Percentiles rank a stretch among this genome's conserved stretches.
Conservation (phyloP, 139 green algal genomes). For the Pleodorina starrii region DNA sequence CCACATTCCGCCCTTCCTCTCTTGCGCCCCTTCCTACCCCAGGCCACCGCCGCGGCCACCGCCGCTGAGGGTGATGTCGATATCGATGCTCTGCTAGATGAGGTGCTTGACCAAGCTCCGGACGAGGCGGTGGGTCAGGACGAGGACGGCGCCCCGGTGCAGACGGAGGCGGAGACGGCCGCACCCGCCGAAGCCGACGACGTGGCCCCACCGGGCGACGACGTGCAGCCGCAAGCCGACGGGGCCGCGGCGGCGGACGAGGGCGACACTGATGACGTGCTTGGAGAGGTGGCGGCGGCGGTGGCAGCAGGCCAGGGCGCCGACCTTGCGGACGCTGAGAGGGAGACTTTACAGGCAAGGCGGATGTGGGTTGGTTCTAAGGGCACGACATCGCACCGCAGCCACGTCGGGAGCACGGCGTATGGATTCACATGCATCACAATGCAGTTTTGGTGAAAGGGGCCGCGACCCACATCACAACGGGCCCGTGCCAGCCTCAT, state of each 20-base stretch:
- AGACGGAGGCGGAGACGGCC: background rate
- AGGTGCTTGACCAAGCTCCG: background rate
- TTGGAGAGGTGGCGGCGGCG: background rate
- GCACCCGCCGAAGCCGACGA: background rate
- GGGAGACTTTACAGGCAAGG: too few species aligned
- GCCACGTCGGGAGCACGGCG: too few species aligned
- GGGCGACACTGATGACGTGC: background rate
- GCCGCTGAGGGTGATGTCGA: background rate
- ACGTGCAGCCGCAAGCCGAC: background rate
- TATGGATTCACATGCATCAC: too few species aligned
- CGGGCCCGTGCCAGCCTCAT: too few species aligned
- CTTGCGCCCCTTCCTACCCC: too few species aligned
- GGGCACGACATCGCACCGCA: too few species aligned
- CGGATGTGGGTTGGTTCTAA: too few species aligned
- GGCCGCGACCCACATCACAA: too few species aligned
- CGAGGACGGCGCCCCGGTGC: background rate
- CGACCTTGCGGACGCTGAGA: too few species aligned
- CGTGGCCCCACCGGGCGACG: background rate
- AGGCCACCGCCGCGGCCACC: too few species aligned
- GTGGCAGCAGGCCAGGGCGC: background rate
- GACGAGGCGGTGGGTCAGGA: background rate
- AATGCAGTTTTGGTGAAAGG: too few species aligned
- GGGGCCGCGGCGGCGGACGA: background rate
- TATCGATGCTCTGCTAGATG: background rate
- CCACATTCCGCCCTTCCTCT: background rate